phyloP scores from a whole-genome alignment of 352 stramenopile genomes.

The Pythium sp. region DNA sequence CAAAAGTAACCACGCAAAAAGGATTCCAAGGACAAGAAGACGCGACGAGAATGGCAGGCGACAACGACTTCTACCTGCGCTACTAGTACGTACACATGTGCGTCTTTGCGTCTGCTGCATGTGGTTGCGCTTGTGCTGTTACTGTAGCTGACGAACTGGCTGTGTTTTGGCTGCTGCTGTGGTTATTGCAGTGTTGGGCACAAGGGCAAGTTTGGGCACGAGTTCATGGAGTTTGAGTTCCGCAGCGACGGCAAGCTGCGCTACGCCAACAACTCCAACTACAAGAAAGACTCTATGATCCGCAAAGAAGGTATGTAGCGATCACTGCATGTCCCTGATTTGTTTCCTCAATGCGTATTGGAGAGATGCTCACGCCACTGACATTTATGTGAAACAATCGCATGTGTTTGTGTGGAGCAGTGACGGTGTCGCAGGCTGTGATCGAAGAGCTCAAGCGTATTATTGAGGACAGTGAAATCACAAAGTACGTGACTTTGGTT shows the following conservation, averaged over 20 bases:
- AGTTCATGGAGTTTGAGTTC: conserved; percentile 98
- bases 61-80: conserved; percentile 86
- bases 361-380: background rate
- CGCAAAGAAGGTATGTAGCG: conserved; percentile 89
- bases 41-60: conserved; percentile 41
- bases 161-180: background rate
- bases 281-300: conserved; percentile 98
- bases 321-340: background rate
- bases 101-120: background rate
- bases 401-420: conserved; percentile 25
- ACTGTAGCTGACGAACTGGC: background rate
- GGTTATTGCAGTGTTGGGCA: conserved; percentile 87
- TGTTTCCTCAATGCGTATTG: background rate
- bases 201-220: conserved; percentile 95
- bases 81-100: conserved; percentile 67
- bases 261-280: conserved; percentile 99
- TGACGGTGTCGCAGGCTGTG: conserved; percentile 89
- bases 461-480: conserved; percentile 90
- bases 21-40: conserved; percentile 14
- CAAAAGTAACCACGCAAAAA: conserved; percentile 2
- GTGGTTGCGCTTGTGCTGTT: background rate
- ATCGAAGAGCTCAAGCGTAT: conserved; percentile 95
- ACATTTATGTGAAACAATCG: background rate
- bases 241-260: conserved; percentile 87
- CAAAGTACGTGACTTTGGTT: conserved; percentile 51